These are phyloP conservation scores for Erythrophleum ivorense DNA, from an alignment of 331 rosid species.

Conservation along the genomic window DNA sequence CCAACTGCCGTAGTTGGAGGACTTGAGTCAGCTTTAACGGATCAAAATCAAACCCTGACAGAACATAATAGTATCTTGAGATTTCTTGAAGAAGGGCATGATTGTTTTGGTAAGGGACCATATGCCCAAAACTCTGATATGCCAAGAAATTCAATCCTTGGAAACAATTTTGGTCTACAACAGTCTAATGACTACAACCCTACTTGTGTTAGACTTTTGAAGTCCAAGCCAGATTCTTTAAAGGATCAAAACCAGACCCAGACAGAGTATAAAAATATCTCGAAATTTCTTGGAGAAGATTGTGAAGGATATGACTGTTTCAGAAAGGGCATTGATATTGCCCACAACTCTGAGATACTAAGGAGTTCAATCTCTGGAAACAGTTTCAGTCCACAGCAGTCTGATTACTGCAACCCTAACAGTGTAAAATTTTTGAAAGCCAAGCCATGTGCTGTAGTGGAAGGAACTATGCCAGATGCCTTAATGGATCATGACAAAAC, in stretches of 20 bases:
- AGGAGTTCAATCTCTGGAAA: not conserved
- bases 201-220: not conserved
- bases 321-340: not conserved
- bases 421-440: not conserved
- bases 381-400: not conserved
- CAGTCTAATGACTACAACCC: not conserved
- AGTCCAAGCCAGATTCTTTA: slow-evolving; percentile 13
- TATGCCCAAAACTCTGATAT: slow-evolving; percentile 27
- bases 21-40: not conserved
- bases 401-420: not conserved
- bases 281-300: not conserved
- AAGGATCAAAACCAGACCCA: slow-evolving; percentile 18
- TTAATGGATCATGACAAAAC: not conserved
- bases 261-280: not conserved
- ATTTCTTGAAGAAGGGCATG: not conserved
- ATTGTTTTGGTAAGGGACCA: not conserved
- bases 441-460: not conserved
- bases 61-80: not conserved
- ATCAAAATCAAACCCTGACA: not conserved
- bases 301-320: not conserved
- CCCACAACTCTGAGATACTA: slow-evolving; percentile 29
- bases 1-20: not conserved
- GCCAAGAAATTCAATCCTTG: slow-evolving; percentile 24
- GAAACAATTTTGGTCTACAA: not conserved
- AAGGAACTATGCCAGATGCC: not conserved